Evolutionary conservation across 208 protist genomes (phyloP).

Genomic region (Phytomonas sp.): DNA sequence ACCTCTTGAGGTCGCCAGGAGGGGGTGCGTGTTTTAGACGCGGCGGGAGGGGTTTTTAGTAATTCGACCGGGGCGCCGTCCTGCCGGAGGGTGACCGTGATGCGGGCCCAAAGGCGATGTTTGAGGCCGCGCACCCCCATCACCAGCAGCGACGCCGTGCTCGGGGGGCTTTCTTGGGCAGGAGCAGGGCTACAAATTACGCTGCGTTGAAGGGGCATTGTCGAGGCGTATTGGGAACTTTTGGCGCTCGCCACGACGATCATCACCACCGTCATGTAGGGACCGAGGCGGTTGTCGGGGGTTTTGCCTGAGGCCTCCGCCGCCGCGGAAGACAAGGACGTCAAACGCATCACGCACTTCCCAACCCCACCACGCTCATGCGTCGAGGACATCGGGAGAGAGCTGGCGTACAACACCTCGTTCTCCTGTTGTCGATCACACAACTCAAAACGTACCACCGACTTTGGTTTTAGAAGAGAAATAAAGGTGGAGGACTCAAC

Average conservation of each 20-base stretch:
- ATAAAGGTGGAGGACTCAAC: slow-evolving; percentile 77
- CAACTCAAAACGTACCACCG: slow-evolving; percentile 48
- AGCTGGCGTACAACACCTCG: slow-evolving; percentile 37
- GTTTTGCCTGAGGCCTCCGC: slow-evolving; percentile 10
- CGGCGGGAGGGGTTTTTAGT: slow-evolving; percentile 43
- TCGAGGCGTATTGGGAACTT: not conserved
- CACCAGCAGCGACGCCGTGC: slow-evolving; percentile 51
- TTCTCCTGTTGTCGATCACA: slow-evolving; percentile 47
- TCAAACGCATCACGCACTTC: slow-evolving; percentile 31
- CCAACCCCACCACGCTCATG: slow-evolving; percentile 65
- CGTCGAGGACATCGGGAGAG: slow-evolving; percentile 32
- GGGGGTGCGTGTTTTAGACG: slow-evolving; percentile 65
- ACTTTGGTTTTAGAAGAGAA: slow-evolving; percentile 55
- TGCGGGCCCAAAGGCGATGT: slow-evolving; percentile 70
- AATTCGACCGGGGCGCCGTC: slow-evolving; percentile 28
- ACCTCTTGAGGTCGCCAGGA: slow-evolving; percentile 50
- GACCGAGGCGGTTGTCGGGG: not conserved
- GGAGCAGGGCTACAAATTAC: not conserved
- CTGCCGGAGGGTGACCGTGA: slow-evolving; percentile 38
- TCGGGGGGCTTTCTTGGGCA: slow-evolving; percentile 1
- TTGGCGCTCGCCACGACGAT: slow-evolving; percentile 10
- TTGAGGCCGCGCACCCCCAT: slow-evolving; percentile 58
- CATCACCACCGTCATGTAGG: not conserved
- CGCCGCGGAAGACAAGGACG: not conserved
- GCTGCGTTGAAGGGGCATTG: not conserved